A percentile compares a stretch with the other conserved stretches of the same genome.
phyloP scores from a whole-genome alignment of 176 grass and related monocot genomes.

The Avena atlantica region DNA sequence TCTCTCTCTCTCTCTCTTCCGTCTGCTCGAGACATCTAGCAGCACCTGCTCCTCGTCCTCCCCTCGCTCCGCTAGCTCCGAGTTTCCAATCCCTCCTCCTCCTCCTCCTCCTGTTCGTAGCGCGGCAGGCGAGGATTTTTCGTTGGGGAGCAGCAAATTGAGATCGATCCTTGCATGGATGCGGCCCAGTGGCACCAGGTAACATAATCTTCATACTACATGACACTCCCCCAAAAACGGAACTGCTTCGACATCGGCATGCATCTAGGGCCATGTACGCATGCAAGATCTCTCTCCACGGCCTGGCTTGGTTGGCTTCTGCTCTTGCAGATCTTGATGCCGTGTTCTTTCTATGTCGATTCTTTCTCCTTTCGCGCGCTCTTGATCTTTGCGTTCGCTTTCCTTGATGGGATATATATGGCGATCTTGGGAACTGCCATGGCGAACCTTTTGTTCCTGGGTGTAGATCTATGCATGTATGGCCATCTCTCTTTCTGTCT shows the following conservation, averaged over 20 bases:
- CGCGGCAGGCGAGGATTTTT: constrained; percentile 13
- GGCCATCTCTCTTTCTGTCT: constrained; percentile 47
- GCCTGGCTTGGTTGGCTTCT: constrained; percentile 24
- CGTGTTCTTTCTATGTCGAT: constrained; percentile 35
- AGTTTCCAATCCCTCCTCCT: background rate
- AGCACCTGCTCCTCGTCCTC: background rate
- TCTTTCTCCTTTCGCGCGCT: constrained; percentile 20
- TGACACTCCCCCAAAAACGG: constrained; percentile 35
- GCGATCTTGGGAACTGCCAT: constrained; percentile 53
- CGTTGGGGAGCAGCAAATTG: constrained; percentile 31
- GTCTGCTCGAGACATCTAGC: constrained; percentile 29
- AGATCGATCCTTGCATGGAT: constrained; percentile 76
- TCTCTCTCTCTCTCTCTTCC: constrained; percentile 43
- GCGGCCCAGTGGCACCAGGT: constrained; percentile 87
- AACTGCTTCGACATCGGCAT: background rate
- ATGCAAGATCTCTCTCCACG: constrained; percentile 39
- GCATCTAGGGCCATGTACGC: constrained; percentile 27
- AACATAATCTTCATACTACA: constrained; percentile 23
- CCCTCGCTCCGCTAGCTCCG: background rate
- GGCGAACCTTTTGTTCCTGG: constrained; percentile 58
- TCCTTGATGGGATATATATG: constrained; percentile 20
- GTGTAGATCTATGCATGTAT: constrained; percentile 59
- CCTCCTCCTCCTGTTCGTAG: constrained; percentile 15
- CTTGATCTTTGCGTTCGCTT: constrained; percentile 43
- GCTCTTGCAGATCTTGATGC: constrained; percentile 46